phyloP scores from a whole-genome alignment of 1,139 yeast genomes.

The Torulaspora pretoriensis region DNA sequence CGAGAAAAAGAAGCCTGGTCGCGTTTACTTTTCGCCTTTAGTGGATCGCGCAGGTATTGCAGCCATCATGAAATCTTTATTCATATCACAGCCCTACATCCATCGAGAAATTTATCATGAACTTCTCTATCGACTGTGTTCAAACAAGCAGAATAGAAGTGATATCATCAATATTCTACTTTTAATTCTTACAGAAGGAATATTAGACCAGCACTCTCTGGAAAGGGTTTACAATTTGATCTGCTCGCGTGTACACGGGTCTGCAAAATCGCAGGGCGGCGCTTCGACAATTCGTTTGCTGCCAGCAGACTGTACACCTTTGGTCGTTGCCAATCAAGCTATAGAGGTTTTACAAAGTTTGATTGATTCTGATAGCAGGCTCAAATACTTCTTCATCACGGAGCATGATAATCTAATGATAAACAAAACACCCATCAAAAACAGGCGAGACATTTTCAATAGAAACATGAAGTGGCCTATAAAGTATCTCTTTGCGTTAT shows the following conservation, averaged over 20 bases:
- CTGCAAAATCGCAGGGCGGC: constrained; percentile 17
- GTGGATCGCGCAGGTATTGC: constrained; percentile 77
- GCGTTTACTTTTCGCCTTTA: constrained; percentile 56
- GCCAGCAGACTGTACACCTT: constrained; percentile 63
- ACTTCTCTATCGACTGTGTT: constrained; percentile 63
- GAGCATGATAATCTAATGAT: constrained; percentile 68
- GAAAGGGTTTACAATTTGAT: constrained; percentile 64
- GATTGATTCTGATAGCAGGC: constrained; percentile 62
- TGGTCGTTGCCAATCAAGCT: constrained; percentile 70
- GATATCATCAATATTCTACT: constrained; percentile 72
- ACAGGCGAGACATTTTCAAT: constrained; percentile 39
- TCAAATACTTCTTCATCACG: constrained; percentile 71
- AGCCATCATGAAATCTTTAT: constrained; percentile 63
- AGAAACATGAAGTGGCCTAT: constrained; percentile 64
- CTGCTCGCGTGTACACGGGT: constrained; percentile 38
- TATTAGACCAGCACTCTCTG: constrained; percentile 54
- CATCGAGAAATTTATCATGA: constrained; percentile 66
- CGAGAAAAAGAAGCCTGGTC: constrained; percentile 38
- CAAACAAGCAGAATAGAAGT: constrained; percentile 70
- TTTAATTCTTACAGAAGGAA: constrained; percentile 71
- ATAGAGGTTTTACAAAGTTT: constrained; percentile 72
- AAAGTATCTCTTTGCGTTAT: constrained; percentile 57
- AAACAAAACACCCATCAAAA: constrained; percentile 39
- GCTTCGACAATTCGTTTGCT: constrained; percentile 36
- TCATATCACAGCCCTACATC: constrained; percentile 64